Base-by-base conservation (phyloP, 2,329 filamentous ascomycete genomes). In the Plectosphaerella cucumerina region DNA sequence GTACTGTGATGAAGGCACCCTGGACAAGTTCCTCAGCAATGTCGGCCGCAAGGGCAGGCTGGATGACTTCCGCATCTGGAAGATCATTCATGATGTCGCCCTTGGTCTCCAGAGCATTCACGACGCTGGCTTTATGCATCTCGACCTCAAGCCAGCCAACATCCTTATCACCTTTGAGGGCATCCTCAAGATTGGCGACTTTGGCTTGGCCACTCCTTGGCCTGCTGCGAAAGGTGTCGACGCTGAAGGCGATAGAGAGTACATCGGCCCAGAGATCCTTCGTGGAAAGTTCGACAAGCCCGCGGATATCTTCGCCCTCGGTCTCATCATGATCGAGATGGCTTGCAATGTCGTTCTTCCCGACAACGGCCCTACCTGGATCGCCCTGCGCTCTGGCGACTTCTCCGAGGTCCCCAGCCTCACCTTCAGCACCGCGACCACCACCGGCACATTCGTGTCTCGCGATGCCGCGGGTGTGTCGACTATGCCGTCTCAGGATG, bases 41-140 rank as follows among this genome's bases (percentile, higher is more conserved):
- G 84, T 90, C 53, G 94, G 94, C 21, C 80, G 86, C 54, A 90
- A 89, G 65, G 92, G 90, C 44, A 83, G 93, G 59, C 73, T 99
- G 58, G 94, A 99, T 69, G 94, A 97, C 67, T 99, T 99, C 71
- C 84, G 94, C 55, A 97, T 97, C 68, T 99, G 94, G 90, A 99
- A 99, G 74, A 93, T 97, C 52, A 74, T 97, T 60, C 81, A 96
- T 41, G 94, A 99, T 67, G 71, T 96, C 53, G 81, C 86, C 61
- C 74, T 87, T 76, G 94, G 94, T 35, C 69, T 99, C 55, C 87
- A 90, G 67, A 87, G 93, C 56, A 94, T 99, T 47, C 94, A 99
- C 63, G 84, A 92, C 59, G 85, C 85, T 50, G 89, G 89, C 5
- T 95, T 92, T 62, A 88, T 93, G 60, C 89, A 95, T 59, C 78